Percentiles rank a stretch among this genome's conserved stretches.
Evolutionary conservation across 2,329 filamentous ascomycete genomes (phyloP).

Genomic region (Diplodia sapinea): DNA sequence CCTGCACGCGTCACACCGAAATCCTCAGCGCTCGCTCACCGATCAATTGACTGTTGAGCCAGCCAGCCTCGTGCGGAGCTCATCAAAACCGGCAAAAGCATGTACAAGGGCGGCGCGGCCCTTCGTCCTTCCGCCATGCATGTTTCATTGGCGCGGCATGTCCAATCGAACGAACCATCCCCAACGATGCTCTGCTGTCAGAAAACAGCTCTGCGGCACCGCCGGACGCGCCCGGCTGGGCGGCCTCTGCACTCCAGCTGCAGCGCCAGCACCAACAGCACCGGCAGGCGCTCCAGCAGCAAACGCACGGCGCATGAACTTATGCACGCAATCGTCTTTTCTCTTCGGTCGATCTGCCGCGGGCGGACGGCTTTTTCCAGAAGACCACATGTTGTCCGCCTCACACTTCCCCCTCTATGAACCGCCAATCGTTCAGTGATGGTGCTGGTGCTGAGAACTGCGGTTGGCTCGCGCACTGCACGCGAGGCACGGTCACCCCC

Average conservation of each 20-base stretch:
- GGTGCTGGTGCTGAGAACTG: not conserved
- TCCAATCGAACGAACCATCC: not conserved
- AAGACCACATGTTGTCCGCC: slow-evolving; percentile 10
- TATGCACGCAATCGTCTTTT: not conserved
- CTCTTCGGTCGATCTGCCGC: not conserved
- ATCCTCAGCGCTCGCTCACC: slow-evolving; percentile 14
- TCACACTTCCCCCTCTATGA: not conserved
- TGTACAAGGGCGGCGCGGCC: slow-evolving; percentile 23
- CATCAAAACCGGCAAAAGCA: slow-evolving; percentile 26
- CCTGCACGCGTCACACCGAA: slow-evolving; percentile 22
- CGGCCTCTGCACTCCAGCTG: not conserved
- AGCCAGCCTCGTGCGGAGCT: slow-evolving; percentile 10
- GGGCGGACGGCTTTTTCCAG: slow-evolving; percentile 11
- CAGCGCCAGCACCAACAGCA: not conserved
- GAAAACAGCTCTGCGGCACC: slow-evolving; percentile 10
- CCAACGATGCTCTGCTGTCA: not conserved
- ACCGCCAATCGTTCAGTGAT: not conserved
- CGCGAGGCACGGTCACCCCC: slow-evolving; percentile 1
- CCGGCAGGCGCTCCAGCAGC: not conserved
- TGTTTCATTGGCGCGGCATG: slow-evolving; percentile 21
- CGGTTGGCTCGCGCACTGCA: not conserved
- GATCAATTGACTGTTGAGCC: slow-evolving; percentile 16
- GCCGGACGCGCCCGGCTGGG: not conserved
- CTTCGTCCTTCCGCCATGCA: slow-evolving; percentile 15
- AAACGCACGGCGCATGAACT: slow-evolving; percentile 6